Evolutionary conservation across 2,329 filamentous ascomycete species (phyloP), one percentile per base, ranked within the genome.

Genomic region (Talaromyces sp.): DNA sequence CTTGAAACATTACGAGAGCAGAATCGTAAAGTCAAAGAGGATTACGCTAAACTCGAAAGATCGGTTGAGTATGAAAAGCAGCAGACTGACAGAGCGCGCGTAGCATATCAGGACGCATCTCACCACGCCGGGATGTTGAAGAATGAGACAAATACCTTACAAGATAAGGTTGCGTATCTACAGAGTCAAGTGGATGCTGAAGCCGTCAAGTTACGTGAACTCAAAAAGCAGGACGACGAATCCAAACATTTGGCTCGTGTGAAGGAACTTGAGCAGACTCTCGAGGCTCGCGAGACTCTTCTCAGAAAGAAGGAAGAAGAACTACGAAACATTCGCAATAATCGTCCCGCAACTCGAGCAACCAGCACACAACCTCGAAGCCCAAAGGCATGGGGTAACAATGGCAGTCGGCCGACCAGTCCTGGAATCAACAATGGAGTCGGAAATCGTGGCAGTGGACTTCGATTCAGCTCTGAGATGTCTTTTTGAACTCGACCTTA

Each of bases 71-170:
- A 75, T 58, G 77, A 76, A 55, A 72, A 70, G 48, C 76, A 76
- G 9, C 79, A 80, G 64, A 73, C 77, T 7, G 79, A 80, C 54
- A 81, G 80, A 64, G 79, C 75, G 5, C 75, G 79, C 42, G 71
- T 76, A 63, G 78, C 80, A 67, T 81, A 81, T 60, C 79, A 81
- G 64, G 77, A 73, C 33, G 79, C 78, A 11, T 81, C 79, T 6
- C 78, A 70, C 5, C 72, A 72, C 8, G 79, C 78, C 0, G 77
- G 7, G 73, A 70, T 6, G 74, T 69, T 48, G 76, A 81, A 65
- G 66, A 69, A 37, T 73, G 72, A 9, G 73, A 74, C 12, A 16
- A 25, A 12, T 28, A 48, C 44, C 28, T 69, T 80, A 23, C 70
- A 75, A 64, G 69, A 72, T 16, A 70, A 80, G 57, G 74, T 77